Conservation (phyloP, 2,329 filamentous ascomycete genomes). For the Venturia nashicola region DNA sequence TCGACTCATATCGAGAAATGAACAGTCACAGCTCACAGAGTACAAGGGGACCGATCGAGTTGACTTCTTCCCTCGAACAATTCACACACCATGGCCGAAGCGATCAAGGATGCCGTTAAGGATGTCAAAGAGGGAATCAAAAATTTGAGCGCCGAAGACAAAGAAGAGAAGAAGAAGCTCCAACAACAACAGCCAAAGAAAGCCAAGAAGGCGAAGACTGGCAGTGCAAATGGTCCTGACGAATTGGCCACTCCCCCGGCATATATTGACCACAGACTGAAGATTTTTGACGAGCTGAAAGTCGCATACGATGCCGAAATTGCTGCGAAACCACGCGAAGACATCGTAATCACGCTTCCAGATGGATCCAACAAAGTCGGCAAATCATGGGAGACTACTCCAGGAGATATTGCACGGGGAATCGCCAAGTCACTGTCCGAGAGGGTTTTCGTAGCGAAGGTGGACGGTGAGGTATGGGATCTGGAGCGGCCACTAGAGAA, state of each 20-base stretch:
- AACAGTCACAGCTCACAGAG: not conserved
- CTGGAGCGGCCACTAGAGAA: constrained; percentile 79
- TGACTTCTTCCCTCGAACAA: not conserved
- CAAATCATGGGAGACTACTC: constrained; percentile 85
- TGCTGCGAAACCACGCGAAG: constrained; percentile 55
- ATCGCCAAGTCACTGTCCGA: constrained; percentile 80
- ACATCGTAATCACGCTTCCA: constrained; percentile 61
- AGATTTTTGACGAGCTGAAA: constrained; percentile 82
- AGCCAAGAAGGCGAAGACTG: constrained; percentile 27
- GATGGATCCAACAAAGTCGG: constrained; percentile 61
- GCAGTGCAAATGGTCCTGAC: constrained; percentile 28
- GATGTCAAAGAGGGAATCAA: constrained; percentile 52
- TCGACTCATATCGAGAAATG: not conserved
- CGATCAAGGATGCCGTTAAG: constrained; percentile 37
- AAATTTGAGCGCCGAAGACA: constrained; percentile 39
- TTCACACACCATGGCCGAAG: constrained; percentile 29
- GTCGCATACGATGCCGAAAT: constrained; percentile 70
- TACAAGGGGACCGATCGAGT: not conserved
- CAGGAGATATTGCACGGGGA: constrained; percentile 60
- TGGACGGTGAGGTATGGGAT: constrained; percentile 87
- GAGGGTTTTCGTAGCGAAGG: constrained; percentile 73
- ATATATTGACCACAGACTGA: constrained; percentile 72
- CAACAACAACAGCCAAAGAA: constrained; percentile 11
- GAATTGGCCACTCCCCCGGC: constrained; percentile 47
- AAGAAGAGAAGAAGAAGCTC: constrained; percentile 12